phyloP scores from a whole-genome alignment of 352 stramenopile genomes.

The Phytopythium cucurbitacearum region DNA sequence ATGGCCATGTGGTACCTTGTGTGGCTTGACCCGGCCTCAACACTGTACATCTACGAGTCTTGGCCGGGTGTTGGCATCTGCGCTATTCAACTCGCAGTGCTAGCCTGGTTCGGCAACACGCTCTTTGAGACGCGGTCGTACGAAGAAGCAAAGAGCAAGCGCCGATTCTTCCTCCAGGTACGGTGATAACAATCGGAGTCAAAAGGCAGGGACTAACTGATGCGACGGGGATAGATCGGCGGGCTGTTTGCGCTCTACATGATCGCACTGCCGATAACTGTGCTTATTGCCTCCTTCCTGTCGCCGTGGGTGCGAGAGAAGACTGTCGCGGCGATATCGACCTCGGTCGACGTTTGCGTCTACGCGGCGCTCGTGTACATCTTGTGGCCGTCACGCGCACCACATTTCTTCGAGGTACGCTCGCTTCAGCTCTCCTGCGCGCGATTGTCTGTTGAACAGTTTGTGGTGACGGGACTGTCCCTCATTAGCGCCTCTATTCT shows the following conservation, averaged over 20 bases:
- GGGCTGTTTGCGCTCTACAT: slow-evolving; percentile 71
- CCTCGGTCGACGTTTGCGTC: slow-evolving; percentile 43
- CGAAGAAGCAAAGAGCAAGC: slow-evolving; percentile 51
- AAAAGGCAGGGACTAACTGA: neutral
- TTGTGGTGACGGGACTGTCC: slow-evolving; percentile 3
- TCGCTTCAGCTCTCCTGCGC: neutral
- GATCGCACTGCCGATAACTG: slow-evolving; percentile 58
- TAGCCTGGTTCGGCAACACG: slow-evolving; percentile 60
- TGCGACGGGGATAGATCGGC: slow-evolving; percentile 36
- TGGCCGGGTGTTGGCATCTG: slow-evolving; percentile 69
- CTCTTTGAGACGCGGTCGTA: slow-evolving; percentile 63
- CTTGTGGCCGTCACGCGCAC: slow-evolving; percentile 64
- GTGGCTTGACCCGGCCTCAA: slow-evolving; percentile 71
- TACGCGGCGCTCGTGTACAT: slow-evolving; percentile 66
- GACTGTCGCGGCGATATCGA: slow-evolving; percentile 53
- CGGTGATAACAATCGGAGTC: slow-evolving; percentile 1
- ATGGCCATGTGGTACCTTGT: slow-evolving; percentile 83
- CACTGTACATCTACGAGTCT: slow-evolving; percentile 82
- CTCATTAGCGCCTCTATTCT: slow-evolving; percentile 54
- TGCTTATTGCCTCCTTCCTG: slow-evolving; percentile 64
- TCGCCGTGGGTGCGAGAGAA: slow-evolving; percentile 79
- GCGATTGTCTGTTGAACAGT: neutral
- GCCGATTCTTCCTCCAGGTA: slow-evolving; percentile 61
- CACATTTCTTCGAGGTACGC: slow-evolving; percentile 73
- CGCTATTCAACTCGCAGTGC: slow-evolving; percentile 46